Base-by-base conservation (phyloP, 257 asterid genomes). In the Marsdenia floribunda region DNA sequence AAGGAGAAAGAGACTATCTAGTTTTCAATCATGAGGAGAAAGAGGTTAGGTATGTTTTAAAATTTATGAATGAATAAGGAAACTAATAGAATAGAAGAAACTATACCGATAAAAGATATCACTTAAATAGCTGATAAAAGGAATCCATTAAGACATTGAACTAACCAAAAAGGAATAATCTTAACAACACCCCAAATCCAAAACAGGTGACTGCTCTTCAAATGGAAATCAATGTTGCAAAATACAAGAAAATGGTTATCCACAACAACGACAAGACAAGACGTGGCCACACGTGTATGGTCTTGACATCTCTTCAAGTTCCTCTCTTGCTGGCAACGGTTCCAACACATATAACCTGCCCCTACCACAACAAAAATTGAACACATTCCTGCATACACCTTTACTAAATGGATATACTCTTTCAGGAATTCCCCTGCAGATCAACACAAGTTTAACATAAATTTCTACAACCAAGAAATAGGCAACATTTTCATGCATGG, bases 301-400 rank as follows among this genome's bases (percentile, higher is more conserved):
- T 71, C 82, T 90, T 59, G 88, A 78, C 83, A 81, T 95, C 60
- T 86, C 93, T 75, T 88, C 96, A 13, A 92, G 81, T 84, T 92
- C 94, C 72, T 80, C 87, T 1, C 84, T 70, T 16, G 96, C 80
- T 1, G 97, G 99, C 76, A 92, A 73, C 53, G 87, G 78, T 80
- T 95, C 98, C 90, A 89, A 55, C 73, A 86, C 84, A 83, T 85
- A 81, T 75, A 59, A 78, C 84, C 87, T 76, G 74, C 84, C 84
- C 44, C 80, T 57, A 58, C 86, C 82, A 79, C 86, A 92, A 70
- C 99, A 95, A 80, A 87, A 86, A 22, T 86, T 29, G 76, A 83
- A 86, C 89, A 95, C 63, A 82, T 95, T 95, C 83, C 97, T 81
- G 90, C 99, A 86, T 70, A 91, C 76, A 76, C 99, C 99, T 82